Conservation (phyloP, 441 rosid genomes). For the Pelargonium myrrhifolium region DNA sequence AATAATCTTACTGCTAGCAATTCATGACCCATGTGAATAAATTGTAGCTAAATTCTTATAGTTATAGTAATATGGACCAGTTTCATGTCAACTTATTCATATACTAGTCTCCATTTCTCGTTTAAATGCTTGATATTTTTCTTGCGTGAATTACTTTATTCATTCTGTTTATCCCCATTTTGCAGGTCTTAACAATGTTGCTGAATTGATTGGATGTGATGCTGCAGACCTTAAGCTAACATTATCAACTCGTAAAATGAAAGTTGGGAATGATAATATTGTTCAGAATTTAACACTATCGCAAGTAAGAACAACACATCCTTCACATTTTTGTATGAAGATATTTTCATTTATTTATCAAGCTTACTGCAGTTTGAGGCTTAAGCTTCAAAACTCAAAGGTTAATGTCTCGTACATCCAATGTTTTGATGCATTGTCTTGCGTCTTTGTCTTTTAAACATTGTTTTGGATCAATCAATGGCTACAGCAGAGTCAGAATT, state of each 20-base stretch:
- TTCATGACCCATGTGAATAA: too few relatives aligned
- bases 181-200: constrained; percentile 70
- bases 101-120: background rate
- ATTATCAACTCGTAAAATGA: constrained; percentile 89
- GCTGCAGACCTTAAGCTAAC: constrained; percentile 59
- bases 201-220: constrained; percentile 78
- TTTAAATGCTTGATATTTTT: too few relatives aligned
- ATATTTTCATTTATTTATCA: background rate
- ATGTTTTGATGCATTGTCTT: too few relatives aligned
- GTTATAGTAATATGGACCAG: too few relatives aligned
- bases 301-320: constrained; percentile 48
- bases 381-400: background rate
- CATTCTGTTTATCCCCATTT: constrained; percentile 4
- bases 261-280: constrained; percentile 86
- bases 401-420: background rate
- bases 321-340: background rate
- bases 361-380: background rate
- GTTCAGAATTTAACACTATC: constrained; percentile 79
- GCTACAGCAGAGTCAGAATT: background rate
- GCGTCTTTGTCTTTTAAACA: background rate
- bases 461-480: background rate
- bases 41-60: too few relatives aligned
- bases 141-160: background rate
- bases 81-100: too few relatives aligned
- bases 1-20: background rate